Evolutionary conservation across 2,329 filamentous ascomycete genomes (phyloP).

Genomic region (Neonectria sp.): DNA sequence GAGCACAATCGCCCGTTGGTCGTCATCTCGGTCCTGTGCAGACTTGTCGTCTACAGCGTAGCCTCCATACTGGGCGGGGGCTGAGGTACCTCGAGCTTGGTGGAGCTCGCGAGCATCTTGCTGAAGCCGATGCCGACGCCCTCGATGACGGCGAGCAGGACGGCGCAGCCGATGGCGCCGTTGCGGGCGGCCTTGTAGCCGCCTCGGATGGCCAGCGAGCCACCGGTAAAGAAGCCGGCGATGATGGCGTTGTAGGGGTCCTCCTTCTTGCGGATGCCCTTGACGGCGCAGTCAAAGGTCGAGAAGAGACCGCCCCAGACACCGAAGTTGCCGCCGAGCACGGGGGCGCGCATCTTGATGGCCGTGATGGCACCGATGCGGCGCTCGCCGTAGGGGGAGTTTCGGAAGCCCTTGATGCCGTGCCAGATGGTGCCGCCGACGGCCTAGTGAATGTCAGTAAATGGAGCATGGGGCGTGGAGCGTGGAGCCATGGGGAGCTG

Average conservation of each 20-base stretch:
- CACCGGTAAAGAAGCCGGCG: slow-evolving; percentile 96
- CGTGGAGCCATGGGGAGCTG: slow-evolving; percentile 19
- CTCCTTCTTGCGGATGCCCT: slow-evolving; percentile 95
- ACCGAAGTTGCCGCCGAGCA: slow-evolving; percentile 97
- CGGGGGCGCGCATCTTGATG: slow-evolving; percentile 96
- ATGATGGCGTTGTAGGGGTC: slow-evolving; percentile 99
- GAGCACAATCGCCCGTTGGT: slow-evolving; percentile 28
- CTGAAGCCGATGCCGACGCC: slow-evolving; percentile 97
- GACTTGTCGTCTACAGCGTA: slow-evolving; percentile 44
- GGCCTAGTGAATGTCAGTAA: slow-evolving; percentile 63
- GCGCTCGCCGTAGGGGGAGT: slow-evolving; percentile 92
- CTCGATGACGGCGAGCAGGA: slow-evolving; percentile 95
- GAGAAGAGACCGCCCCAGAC: slow-evolving; percentile 98
- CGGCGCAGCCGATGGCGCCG: slow-evolving; percentile 95
- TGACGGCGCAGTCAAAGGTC: slow-evolving; percentile 96
- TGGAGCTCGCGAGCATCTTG: slow-evolving; percentile 93
- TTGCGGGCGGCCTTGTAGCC: slow-evolving; percentile 94
- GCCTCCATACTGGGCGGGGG: slow-evolving; percentile 51
- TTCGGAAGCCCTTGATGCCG: slow-evolving; percentile 94
- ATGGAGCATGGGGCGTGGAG: background rate
- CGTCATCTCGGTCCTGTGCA: slow-evolving; percentile 20
- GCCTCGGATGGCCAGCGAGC: slow-evolving; percentile 90
- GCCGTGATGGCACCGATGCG: slow-evolving; percentile 96
- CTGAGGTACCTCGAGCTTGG: slow-evolving; percentile 78
- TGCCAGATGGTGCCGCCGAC: slow-evolving; percentile 93